phyloP scores from a whole-genome alignment of 352 stramenopile genomes.

The Pythium aristosporum region DNA sequence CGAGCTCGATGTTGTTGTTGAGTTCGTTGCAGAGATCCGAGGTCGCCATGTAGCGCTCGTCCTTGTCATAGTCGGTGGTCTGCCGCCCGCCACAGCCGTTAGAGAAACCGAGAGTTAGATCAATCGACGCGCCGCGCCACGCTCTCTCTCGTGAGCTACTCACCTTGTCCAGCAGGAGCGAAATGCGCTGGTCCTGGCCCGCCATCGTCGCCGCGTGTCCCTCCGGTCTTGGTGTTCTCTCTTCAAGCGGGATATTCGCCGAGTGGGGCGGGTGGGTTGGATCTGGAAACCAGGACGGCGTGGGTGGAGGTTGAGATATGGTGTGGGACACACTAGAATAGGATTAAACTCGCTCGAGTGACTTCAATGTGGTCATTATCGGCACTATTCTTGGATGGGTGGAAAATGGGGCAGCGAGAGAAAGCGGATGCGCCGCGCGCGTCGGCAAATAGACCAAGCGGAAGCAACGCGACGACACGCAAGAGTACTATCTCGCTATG shows the following conservation, averaged over 20 bases:
- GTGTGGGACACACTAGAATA: slow-evolving; percentile 23
- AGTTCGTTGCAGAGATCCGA: slow-evolving; percentile 97
- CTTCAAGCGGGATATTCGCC: slow-evolving; percentile 17
- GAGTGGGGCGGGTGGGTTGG: slow-evolving; percentile 19
- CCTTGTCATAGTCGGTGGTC: slow-evolving; percentile 93
- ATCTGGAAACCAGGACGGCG: slow-evolving; percentile 3
- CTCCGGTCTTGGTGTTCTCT: not conserved
- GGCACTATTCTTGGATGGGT: slow-evolving; percentile 23
- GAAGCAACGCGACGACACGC: not conserved
- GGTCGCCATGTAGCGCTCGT: slow-evolving; percentile 99
- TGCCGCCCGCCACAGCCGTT: slow-evolving; percentile 18
- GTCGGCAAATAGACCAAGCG: not conserved
- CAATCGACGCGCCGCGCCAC: not conserved
- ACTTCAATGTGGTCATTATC: slow-evolving; percentile 30
- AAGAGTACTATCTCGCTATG: not conserved
- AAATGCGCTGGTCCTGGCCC: slow-evolving; percentile 74
- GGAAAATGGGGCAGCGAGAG: not conserved
- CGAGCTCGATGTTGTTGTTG: slow-evolving; percentile 91
- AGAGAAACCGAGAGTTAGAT: not conserved
- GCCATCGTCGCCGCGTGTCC: slow-evolving; percentile 44
- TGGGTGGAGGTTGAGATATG: slow-evolving; percentile 14
- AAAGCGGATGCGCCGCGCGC: no score
- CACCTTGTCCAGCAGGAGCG: slow-evolving; percentile 81
- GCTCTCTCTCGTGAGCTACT: not conserved
- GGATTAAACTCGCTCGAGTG: slow-evolving; percentile 10